These are phyloP conservation scores for Roridomyces roridus DNA, from an alignment of 768 basidiomycete genomes.

Conservation along the genomic window DNA sequence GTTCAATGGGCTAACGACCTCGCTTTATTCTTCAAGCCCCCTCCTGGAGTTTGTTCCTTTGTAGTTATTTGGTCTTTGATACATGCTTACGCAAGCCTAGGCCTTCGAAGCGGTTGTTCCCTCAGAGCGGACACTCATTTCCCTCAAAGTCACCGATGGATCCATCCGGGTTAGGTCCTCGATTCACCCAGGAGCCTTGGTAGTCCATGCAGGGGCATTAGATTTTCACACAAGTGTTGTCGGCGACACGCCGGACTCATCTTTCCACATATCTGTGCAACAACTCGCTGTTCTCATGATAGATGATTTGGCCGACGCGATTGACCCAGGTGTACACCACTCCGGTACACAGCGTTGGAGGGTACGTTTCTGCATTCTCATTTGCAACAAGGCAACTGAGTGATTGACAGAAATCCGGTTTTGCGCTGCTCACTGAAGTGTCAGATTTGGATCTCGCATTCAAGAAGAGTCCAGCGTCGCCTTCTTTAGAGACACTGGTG, in stretches of 20 bases:
- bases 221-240: slow-evolving; percentile 78
- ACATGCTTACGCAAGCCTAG: slow-evolving; percentile 35
- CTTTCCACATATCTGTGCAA: slow-evolving; percentile 55
- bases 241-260: slow-evolving; percentile 65
- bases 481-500: slow-evolving; percentile 47
- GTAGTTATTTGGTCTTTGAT: not conserved
- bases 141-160: slow-evolving; percentile 68
- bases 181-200: slow-evolving; percentile 66
- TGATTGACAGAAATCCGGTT: slow-evolving; percentile 61
- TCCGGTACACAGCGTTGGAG: slow-evolving; percentile 66
- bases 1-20: slow-evolving; percentile 69
- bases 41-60: slow-evolving; percentile 77
- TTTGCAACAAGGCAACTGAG: not conserved
- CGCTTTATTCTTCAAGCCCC: slow-evolving; percentile 72
- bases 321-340: slow-evolving; percentile 26
- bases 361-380: slow-evolving; percentile 46
- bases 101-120: slow-evolving; percentile 95
- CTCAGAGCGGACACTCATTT: slow-evolving; percentile 79
- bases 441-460: slow-evolving; percentile 53
- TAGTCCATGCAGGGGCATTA: slow-evolving; percentile 67
- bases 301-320: slow-evolving; percentile 53
- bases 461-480: slow-evolving; percentile 32
- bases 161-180: slow-evolving; percentile 68
- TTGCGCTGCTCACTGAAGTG: slow-evolving; percentile 71
- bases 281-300: slow-evolving; percentile 58